Percentiles rank a stretch among this genome's conserved stretches.
Conservation (phyloP, 371 early-diverging fungal genomes). For the Umbelopsis sp. region DNA sequence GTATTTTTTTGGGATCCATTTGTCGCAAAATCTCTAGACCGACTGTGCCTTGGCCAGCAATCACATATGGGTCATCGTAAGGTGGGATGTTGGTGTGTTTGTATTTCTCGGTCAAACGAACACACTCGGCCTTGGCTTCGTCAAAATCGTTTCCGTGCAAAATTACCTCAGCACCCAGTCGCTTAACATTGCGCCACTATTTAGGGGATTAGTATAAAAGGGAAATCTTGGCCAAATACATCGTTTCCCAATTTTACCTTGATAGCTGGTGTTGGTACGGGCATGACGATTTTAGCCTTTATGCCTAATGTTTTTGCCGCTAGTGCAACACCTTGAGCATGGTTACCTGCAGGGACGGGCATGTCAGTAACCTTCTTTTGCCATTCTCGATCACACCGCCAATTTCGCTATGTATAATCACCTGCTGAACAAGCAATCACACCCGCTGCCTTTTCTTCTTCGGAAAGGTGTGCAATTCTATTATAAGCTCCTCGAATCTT, state of each 20-base stretch:
- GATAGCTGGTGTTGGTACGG: slow-evolving; percentile 67
- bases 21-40: slow-evolving; percentile 94
- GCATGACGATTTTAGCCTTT: slow-evolving; percentile 97
- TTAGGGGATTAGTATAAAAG: no score
- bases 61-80: slow-evolving; percentile 96
- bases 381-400: slow-evolving; percentile 54
- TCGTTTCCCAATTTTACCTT: slow-evolving; percentile 31
- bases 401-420: neutral
- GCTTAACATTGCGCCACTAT: slow-evolving; percentile 87
- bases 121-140: slow-evolving; percentile 87
- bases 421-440: slow-evolving; percentile 97
- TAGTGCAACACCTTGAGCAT: slow-evolving; percentile 94
- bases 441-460: slow-evolving; percentile 78
- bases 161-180: slow-evolving; percentile 91
- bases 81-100: slow-evolving; percentile 92
- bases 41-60: slow-evolving; percentile 98
- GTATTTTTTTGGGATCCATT: slow-evolving; percentile 64
- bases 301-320: slow-evolving; percentile 91
- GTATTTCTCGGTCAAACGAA: slow-evolving; percentile 67
- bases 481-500: slow-evolving; percentile 98
- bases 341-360: slow-evolving; percentile 65
- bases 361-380: neutral
- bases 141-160: slow-evolving; percentile 92
- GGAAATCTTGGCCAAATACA: no score
- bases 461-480: slow-evolving; percentile 77